Percentiles rank a stretch among this genome's conserved stretches.
Evolutionary conservation across 495 filamentous ascomycete genomes (phyloP).

Genomic region (Aspergillus wentii): DNA sequence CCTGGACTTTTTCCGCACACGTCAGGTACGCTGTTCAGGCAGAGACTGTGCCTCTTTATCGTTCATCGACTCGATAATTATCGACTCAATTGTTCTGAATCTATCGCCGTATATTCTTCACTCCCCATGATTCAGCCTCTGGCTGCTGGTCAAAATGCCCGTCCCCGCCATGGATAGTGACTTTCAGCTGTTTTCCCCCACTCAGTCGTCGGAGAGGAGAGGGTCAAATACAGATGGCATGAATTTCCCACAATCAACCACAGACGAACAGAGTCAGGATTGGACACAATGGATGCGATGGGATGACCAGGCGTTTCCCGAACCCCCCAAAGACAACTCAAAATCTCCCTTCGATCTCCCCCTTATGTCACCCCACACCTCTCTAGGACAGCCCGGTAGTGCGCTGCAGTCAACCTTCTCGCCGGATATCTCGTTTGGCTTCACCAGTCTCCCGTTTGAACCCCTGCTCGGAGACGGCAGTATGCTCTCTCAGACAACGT

Average conservation of each 20-base stretch:
- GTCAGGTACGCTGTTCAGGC: too few species aligned
- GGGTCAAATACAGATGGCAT: conserved; percentile 14
- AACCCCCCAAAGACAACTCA: conserved; percentile 18
- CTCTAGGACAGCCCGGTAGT: conserved; percentile 19
- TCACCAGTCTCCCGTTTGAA: conserved; percentile 27
- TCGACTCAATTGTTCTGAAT: too few species aligned
- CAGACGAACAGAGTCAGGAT: conserved; percentile 33
- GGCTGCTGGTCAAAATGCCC: conserved; percentile 19
- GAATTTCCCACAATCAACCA: conserved; percentile 9
- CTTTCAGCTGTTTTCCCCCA: conserved; percentile 38
- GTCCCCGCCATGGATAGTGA: conserved; percentile 30
- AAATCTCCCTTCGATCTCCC: conserved; percentile 19
- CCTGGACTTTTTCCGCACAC: background rate
- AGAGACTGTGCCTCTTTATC: too few species aligned
- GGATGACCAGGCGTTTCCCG: conserved; percentile 35
- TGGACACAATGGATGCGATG: conserved; percentile 51
- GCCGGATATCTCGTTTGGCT: conserved; percentile 27
- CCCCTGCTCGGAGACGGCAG: conserved; percentile 8
- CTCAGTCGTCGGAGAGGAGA: conserved; percentile 16
- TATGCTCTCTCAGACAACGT: conserved; percentile 1
- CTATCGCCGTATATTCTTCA: too few species aligned
- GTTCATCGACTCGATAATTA: too few species aligned
- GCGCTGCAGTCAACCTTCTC: conserved; percentile 25
- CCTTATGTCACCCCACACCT: conserved; percentile 27
- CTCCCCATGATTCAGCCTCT: conserved; percentile 16